Conservation (phyloP, 2,329 filamentous ascomycete genomes). For the Ceratocystis papillata region DNA sequence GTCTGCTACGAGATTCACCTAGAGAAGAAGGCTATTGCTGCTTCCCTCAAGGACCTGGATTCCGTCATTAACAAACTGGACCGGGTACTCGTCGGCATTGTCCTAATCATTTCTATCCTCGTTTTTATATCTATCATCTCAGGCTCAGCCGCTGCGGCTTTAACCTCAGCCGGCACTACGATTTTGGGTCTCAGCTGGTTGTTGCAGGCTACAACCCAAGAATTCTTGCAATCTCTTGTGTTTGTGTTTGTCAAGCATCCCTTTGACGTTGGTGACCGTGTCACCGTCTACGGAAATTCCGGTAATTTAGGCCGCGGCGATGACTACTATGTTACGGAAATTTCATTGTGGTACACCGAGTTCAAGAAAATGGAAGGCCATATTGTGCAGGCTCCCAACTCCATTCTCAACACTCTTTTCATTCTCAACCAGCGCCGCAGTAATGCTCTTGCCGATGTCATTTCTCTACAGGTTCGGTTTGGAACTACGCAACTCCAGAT, state of each 20-base stretch:
- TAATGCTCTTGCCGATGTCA: conserved; percentile 74
- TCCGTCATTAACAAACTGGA: conserved; percentile 86
- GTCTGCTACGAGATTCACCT: conserved; percentile 90
- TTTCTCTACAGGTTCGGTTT: conserved; percentile 76
- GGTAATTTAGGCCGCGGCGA: conserved; percentile 69
- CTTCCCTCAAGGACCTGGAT: conserved; percentile 87
- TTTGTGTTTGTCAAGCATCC: conserved; percentile 97
- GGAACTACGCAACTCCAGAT: conserved; percentile 77
- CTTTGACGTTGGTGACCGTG: conserved; percentile 89
- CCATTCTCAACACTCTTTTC: conserved; percentile 81
- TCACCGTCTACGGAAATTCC: conserved; percentile 83
- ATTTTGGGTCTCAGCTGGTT: conserved; percentile 88
- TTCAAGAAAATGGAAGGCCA: conserved; percentile 99
- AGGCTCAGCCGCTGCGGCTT: conserved; percentile 73
- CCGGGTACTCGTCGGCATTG: conserved; percentile 78
- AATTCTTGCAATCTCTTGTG: conserved; percentile 86
- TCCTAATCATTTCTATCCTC: conserved; percentile 66
- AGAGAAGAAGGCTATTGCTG: conserved; percentile 90
- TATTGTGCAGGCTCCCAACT: conserved; percentile 91
- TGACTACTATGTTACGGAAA: conserved; percentile 93
- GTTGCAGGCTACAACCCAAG: conserved; percentile 82
- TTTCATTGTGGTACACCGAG: conserved; percentile 84
- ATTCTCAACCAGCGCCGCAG: conserved; percentile 91
- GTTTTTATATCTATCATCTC: conserved; percentile 86
- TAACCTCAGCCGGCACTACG: conserved; percentile 80